Base-by-base conservation (phyloP, 2,329 filamentous ascomycete genomes). In the Aquanectria penicillioides region DNA sequence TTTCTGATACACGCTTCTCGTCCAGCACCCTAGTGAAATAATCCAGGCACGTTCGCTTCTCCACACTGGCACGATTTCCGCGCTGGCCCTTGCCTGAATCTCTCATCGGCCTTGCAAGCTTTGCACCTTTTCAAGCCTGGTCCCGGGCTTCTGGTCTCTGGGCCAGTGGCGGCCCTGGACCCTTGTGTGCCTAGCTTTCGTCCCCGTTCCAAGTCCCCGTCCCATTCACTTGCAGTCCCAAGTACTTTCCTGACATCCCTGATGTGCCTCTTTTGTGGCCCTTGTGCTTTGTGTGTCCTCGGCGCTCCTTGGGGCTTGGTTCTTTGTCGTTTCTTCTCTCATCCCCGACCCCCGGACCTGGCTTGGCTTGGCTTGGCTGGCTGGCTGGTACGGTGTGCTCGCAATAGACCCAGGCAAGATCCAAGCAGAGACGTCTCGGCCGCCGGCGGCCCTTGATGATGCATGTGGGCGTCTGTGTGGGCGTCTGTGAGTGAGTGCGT, bases 1-100 rank as follows among this genome's bases (percentile, higher is more conserved):
- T 74, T n/a, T 76, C 75, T 78, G 77, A 79, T 77, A 79, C 77
- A 77, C 75, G 73, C 76, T 66, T 70, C 49, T 58, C 46, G 50
- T 61, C 48, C 56, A 50, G 51, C 50, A 57, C 57, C 61, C 61
- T 78, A 78, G 77, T 77, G 67, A 77, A 77, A 79, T 78, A 76
- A 75, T 70, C 70, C 75, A 76, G 74, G 75, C 69, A 69, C 71
- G 70, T 62, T 72, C 60, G 68, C 71, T 75, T 73, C 80, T 80
- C 78, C 78, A 81, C 79, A 63, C 68, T 66, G 64, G 61, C 54
- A 66, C 62, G 57, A 64, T 61, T 59, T 63, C 66, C 58, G 49
- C 59, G 53, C 56, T 51, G 46, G 57, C 49, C 62, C 56, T 68
- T 66, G 57, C 54, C 54, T 65, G 57, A 62, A 58, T 64, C 57